A percentile compares a stretch with the other conserved stretches of the same genome.
These are phyloP conservation scores for Nemania sp. DNA, from an alignment of 2,329 filamentous ascomycete species.

Conservation along the genomic window DNA sequence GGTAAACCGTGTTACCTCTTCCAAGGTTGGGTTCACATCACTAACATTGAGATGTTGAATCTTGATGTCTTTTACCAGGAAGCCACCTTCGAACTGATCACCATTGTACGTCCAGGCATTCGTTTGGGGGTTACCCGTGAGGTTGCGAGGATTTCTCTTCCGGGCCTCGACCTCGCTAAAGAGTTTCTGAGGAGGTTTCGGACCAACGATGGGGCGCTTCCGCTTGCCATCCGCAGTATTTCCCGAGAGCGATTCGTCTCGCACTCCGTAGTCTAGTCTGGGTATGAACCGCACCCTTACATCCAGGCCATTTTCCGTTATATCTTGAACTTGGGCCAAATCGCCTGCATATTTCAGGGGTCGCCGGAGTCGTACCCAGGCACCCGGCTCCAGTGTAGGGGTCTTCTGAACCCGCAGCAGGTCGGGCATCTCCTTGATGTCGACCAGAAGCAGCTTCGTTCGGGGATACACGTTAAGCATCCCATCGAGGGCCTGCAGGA, in stretches of 20 bases:
- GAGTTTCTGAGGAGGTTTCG: conserved; percentile 81
- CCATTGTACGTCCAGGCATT: conserved; percentile 85
- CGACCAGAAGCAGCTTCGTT: conserved; percentile 83
- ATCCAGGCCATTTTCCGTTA: conserved; percentile 90
- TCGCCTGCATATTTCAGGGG: conserved; percentile 84
- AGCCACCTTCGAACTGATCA: conserved; percentile 91
- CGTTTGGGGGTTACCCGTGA: conserved; percentile 71
- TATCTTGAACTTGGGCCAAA: conserved; percentile 87
- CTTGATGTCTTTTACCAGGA: conserved; percentile 91
- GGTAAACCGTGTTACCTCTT: conserved; percentile 95
- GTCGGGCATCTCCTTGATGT: conserved; percentile 97
- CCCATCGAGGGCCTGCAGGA: conserved; percentile 79
- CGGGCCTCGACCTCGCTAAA: conserved; percentile 94
- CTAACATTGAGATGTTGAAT: conserved; percentile 84
- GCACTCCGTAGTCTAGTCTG: conserved; percentile 86
- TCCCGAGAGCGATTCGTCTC: conserved; percentile 66
- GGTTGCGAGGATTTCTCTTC: conserved; percentile 74
- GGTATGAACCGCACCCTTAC: conserved; percentile 87
- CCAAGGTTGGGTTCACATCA: conserved; percentile 88
- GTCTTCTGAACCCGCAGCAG: conserved; percentile 89
- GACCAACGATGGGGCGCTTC: conserved; percentile 70
- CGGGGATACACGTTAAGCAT: conserved; percentile 90
- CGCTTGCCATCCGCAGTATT: conserved; percentile 69
- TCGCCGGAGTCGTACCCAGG: conserved; percentile 87
- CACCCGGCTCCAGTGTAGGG: conserved; percentile 80